Percentiles rank a stretch among this genome's conserved stretches.
Conservation (phyloP, 345 rosid genomes). For the Mangifera indica region DNA sequence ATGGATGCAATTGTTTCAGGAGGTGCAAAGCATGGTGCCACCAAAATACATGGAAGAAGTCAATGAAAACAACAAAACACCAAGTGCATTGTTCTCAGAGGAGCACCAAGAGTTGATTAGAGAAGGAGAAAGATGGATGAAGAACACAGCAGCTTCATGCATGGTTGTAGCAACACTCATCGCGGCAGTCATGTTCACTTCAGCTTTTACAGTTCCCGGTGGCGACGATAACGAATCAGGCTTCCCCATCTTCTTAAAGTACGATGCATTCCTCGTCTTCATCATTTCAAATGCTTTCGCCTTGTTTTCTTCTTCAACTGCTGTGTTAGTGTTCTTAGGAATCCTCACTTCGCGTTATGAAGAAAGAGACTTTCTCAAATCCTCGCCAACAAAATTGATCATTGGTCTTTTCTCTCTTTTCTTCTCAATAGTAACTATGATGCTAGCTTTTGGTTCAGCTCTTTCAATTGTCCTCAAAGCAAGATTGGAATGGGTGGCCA, state of each 20-base stretch:
- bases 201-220: slow-evolving; percentile 7
- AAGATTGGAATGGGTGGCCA: background rate
- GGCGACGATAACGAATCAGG: background rate
- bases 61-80: slow-evolving; percentile 18
- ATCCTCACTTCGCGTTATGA: background rate
- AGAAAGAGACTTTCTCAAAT: background rate
- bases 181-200: slow-evolving; percentile 5
- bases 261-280: background rate
- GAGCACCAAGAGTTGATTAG: slow-evolving; percentile 25
- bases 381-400: background rate
- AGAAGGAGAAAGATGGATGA: slow-evolving; percentile 28
- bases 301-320: background rate
- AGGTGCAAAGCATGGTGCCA: slow-evolving; percentile 15
- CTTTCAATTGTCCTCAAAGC: background rate
- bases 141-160: slow-evolving; percentile 7
- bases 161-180: slow-evolving; percentile 7
- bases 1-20: slow-evolving; percentile 10
- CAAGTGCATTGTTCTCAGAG: slow-evolving; percentile 18
- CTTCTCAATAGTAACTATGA: background rate
- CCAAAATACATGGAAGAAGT: slow-evolving; percentile 1
- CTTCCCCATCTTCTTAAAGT: background rate
- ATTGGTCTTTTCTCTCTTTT: slow-evolving; percentile 1
- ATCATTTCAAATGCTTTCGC: background rate
- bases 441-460: background rate
- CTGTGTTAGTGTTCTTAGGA: slow-evolving; percentile 1